Percentiles rank a stretch among this genome's conserved stretches.
phyloP scores from a whole-genome alignment of 768 basidiomycete species.

The Serendipita vermifera region DNA sequence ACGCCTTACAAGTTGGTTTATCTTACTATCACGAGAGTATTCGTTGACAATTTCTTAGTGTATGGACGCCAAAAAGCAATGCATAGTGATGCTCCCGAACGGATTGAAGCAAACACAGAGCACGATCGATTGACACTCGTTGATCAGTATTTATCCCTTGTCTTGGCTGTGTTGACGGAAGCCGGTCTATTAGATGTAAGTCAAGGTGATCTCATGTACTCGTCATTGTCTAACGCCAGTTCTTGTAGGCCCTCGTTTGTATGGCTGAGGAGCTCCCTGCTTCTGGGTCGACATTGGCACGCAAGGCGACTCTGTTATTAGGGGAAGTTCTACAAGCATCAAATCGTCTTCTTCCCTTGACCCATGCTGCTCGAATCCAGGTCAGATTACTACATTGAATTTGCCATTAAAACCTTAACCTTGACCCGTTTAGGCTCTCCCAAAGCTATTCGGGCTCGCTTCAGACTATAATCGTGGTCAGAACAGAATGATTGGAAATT shows the following conservation, averaged over 20 bases:
- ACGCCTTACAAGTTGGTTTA: constrained; percentile 67
- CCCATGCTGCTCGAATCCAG: constrained; percentile 74
- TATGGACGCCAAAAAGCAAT: constrained; percentile 14
- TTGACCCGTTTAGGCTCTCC: constrained; percentile 45
- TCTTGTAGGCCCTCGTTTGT: constrained; percentile 56
- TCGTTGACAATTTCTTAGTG: constrained; percentile 4
- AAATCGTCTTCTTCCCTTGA: constrained; percentile 72
- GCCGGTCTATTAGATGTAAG: constrained; percentile 80
- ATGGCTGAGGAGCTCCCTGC: constrained; percentile 69
- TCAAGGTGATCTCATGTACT: constrained; percentile 14
- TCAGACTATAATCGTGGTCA: constrained; percentile 65
- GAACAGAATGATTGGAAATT: constrained; percentile 69
- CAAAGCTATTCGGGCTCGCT: constrained; percentile 73
- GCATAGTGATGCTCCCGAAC: neutral
- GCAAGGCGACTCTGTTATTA: constrained; percentile 83
- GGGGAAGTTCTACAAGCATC: constrained; percentile 83
- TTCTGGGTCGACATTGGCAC: constrained; percentile 56
- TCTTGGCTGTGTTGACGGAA: constrained; percentile 72
- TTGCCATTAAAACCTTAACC: neutral
- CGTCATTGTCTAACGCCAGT: neutral
- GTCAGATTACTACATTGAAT: constrained; percentile 26
- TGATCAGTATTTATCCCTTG: constrained; percentile 82
- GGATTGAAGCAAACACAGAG: neutral
- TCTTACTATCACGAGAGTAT: neutral
- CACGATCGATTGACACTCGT: constrained; percentile 62